Evolutionary conservation across 106 monocot species (phyloP), one percentile per base, ranked within the genome.

Genomic region (Platanthera guangdongensis): DNA sequence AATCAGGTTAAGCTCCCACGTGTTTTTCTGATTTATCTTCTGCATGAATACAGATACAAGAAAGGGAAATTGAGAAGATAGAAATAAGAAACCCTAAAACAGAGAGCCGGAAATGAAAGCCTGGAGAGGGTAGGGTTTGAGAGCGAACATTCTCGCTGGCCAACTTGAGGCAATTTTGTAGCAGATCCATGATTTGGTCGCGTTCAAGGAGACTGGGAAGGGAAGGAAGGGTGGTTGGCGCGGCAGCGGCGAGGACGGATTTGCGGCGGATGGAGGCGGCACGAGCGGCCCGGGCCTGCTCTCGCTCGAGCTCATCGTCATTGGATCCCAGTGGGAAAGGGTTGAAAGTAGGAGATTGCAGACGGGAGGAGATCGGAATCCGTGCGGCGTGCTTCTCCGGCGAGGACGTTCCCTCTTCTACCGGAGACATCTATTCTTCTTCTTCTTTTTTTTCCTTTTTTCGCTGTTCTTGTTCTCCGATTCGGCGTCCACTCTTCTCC

Each of bases 21-120:
- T 99, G 80, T 99, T 99, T 85, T 92, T 99, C 88, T 94, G 94
- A 85, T 94, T 99, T 30, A 99, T 99, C 80, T 99, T 99, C 99
- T 99, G 87, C 80, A 52, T 28, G 64, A 21, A 74, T 73, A 25
- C 4, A 72, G 62, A 76, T 10, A n/a, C 2, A 46, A 79, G 46
- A 21, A 68, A 60, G 72, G 52, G 25, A 73, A 62, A 22, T 3
- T 39, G 39, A 10, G 10, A 60, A 10, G 59, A 14, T 1, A 76
- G 9, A 60, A 74, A 48, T 47, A 63, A 75, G 49, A 74, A 12
- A 19, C 25, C 51, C 25, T 15, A 16, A 73, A 16, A 73, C 4
- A 25, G 11, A 73, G 0, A 25, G 11, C 9, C 21, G 21, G 25
- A 52, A 52, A 55, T 14, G 52, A 53, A 75, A 75, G 55, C 52